Conservation (phyloP, 116 monocot genomes). For the Papilionanthe hybrid region DNA sequence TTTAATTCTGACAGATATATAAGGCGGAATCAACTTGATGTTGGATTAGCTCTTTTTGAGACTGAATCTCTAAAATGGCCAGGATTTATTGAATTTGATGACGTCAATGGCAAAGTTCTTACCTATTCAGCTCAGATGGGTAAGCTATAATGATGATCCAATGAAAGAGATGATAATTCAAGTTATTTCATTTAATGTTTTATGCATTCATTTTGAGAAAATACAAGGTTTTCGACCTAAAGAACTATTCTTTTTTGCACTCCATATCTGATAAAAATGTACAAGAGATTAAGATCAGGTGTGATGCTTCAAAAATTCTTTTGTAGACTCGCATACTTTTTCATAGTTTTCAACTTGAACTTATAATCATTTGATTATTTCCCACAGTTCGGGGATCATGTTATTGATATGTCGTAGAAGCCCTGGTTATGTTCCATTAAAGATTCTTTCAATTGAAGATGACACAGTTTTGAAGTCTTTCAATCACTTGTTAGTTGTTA, state of each 20-base stretch:
- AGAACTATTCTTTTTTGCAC: constrained; percentile 76
- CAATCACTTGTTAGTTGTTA: constrained; percentile 44
- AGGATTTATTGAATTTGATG: constrained; percentile 91
- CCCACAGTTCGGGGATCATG: constrained; percentile 68
- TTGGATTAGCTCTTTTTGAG: constrained; percentile 77
- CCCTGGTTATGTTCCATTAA: constrained; percentile 48
- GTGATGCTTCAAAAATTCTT: neutral
- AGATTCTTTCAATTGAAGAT: constrained; percentile 70
- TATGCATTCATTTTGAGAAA: constrained; percentile 28
- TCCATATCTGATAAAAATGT: constrained; percentile 76
- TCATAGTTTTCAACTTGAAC: neutral
- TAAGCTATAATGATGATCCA: constrained; percentile 13
- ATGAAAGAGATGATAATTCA: neutral
- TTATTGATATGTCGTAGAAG: constrained; percentile 53
- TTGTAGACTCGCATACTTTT: neutral
- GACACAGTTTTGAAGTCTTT: constrained; percentile 62
- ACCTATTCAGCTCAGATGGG: constrained; percentile 84
- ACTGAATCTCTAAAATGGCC: constrained; percentile 84
- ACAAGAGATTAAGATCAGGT: constrained; percentile 92
- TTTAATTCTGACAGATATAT: constrained; percentile 50
- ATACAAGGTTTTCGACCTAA: constrained; percentile 89
- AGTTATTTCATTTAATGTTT: neutral
- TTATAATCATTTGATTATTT: neutral
- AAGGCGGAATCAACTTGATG: constrained; percentile 63
- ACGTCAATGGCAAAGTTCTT: constrained; percentile 83